A percentile compares a stretch with the other conserved stretches of the same genome.
These are phyloP conservation scores for Luvunga scandens DNA, from an alignment of 345 rosid species.

Conservation along the genomic window DNA sequence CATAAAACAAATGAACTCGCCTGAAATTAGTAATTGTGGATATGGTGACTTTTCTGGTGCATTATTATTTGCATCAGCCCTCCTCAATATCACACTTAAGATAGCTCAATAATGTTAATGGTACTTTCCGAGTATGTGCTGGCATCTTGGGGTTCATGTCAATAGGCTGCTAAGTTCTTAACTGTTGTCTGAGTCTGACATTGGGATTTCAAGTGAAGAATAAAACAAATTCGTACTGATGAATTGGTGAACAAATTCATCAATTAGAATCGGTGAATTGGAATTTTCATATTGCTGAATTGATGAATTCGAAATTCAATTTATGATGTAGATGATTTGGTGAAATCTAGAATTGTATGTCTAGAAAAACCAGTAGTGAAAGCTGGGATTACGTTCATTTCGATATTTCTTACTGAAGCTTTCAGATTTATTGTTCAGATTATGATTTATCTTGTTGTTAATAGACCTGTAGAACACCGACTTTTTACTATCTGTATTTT, in stretches of 20 bases:
- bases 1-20: neutral
- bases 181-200: neutral
- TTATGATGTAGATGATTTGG: neutral
- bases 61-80: neutral
- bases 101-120: neutral
- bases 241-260: neutral
- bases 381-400: neutral
- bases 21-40: neutral
- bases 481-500: conserved; percentile 8
- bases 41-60: neutral
- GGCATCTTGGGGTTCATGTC: neutral
- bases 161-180: neutral
- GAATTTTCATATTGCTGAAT: neutral
- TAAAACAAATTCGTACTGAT: neutral
- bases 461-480: conserved; percentile 1
- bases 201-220: neutral
- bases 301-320: neutral
- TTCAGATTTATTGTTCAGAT: neutral
- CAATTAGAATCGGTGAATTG: too few relatives aligned
- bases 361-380: neutral
- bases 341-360: neutral
- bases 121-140: neutral
- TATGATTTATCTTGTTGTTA: neutral
- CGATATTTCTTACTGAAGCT: neutral
- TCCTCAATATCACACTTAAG: neutral